Conservation (phyloP, 495 filamentous ascomycete species). For the Xylaria curta region DNA sequence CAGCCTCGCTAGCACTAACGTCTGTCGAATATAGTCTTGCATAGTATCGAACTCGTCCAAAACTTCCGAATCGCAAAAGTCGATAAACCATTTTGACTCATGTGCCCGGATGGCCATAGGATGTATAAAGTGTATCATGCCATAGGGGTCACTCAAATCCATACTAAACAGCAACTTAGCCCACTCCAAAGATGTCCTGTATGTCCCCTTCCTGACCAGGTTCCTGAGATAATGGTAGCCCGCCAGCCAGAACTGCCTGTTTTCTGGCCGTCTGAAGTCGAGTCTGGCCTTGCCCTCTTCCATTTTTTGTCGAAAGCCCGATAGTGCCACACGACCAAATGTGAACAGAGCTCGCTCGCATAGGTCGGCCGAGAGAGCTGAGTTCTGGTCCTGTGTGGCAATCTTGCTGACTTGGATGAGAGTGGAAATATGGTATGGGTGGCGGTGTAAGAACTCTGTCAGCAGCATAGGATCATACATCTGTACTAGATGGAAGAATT, state of each 20-base stretch:
- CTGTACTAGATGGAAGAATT: slow-evolving; percentile 81
- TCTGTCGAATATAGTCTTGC: slow-evolving; percentile 69
- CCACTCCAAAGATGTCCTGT: slow-evolving; percentile 92
- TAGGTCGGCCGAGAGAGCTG: slow-evolving; percentile 82
- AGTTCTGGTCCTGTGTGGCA: slow-evolving; percentile 86
- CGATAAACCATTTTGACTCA: slow-evolving; percentile 76
- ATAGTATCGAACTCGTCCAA: slow-evolving; percentile 43
- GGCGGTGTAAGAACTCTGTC: slow-evolving; percentile 48
- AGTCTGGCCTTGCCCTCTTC: slow-evolving; percentile 79
- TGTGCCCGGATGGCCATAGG: slow-evolving; percentile 80
- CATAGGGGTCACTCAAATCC: slow-evolving; percentile 83
- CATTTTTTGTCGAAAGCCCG: slow-evolving; percentile 76
- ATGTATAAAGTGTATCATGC: slow-evolving; percentile 77
- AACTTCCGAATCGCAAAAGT: slow-evolving; percentile 67
- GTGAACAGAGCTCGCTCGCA: slow-evolving; percentile 92
- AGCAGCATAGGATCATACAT: slow-evolving; percentile 77
- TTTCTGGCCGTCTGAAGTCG: slow-evolving; percentile 79
- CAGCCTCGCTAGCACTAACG: slow-evolving; percentile 72
- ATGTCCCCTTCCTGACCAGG: slow-evolving; percentile 88
- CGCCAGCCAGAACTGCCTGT: slow-evolving; percentile 90
- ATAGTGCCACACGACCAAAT: slow-evolving; percentile 84
- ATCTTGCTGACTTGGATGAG: slow-evolving; percentile 92
- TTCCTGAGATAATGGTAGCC: slow-evolving; percentile 87
- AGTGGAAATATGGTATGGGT: slow-evolving; percentile 86
- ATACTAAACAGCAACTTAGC: slow-evolving; percentile 81